Evolutionary conservation across 2,329 filamentous ascomycete species (phyloP), one percentile per base, ranked within the genome.

Genomic region (Rutstroemia sydowiana): DNA sequence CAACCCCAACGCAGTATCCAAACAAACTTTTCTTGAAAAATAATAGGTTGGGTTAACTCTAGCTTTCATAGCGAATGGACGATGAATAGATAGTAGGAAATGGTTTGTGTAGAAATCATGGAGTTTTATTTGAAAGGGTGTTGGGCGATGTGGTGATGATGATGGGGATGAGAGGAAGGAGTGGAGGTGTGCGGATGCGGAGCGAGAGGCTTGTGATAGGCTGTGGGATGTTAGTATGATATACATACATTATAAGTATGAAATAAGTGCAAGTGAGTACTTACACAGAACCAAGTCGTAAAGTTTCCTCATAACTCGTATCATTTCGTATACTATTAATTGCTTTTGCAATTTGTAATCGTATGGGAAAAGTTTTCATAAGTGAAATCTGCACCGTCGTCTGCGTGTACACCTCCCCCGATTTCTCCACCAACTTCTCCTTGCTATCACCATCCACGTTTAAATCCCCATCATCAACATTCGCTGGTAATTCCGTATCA

Each of bases 21-120:
- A 54, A 54, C 70, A 73, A 7, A 71, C 64, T 53, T 74, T 76
- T 31, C 71, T 68, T 0, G 75, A 78, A 63, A 72, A 76, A 55
- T 76, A 69, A 58, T 72, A 80, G 4, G 71, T 53, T 0, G 73
- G 75, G 45, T 77, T 70, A 1, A 59, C 56, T 5, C 63, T 67
- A 9, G 75, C 71, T 53, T 69, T 65, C 34, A 62, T 63, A 34
- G 71, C 70, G 59, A 74, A 79, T 0, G 73, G 68, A 7, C 70
- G 72, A 55, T 84, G 79, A 0, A 84, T 66, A 1, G 73, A 70
- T 13, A 82, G 70, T 2, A 81, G 58, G 58, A 79, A 81, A 13
- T 79, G 75, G 5, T 75, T 74, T 3, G 77, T 67, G 0, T 77
- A 66, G 37, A 75, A 73, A 45, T 79, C 73, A 23, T 78, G 64